Evolutionary conservation across 345 rosid species (phyloP).

Genomic region (Euphorbia peplus): DNA sequence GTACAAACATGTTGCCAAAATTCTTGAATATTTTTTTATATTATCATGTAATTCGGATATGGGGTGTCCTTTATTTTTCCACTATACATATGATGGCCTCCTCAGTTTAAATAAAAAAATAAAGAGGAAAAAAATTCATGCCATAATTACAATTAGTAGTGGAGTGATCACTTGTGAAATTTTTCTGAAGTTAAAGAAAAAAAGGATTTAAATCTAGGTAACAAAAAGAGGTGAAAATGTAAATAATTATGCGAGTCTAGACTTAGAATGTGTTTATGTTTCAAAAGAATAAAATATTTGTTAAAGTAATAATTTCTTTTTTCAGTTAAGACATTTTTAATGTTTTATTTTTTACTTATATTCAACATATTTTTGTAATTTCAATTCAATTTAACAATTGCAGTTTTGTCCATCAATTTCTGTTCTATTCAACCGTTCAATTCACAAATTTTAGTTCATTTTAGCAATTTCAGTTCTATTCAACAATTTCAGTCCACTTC

Average conservation of each 20-base stretch:
- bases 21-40: neutral
- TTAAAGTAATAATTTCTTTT: too few relatives aligned
- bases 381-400: too few relatives aligned
- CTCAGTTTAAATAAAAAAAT: neutral
- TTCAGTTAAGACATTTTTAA: too few relatives aligned
- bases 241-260: neutral
- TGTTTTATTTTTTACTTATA: too few relatives aligned
- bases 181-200: neutral
- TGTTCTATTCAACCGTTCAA: too few relatives aligned
- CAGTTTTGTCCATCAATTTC: too few relatives aligned
- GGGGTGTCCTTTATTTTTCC: neutral
- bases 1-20: neutral
- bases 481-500: too few relatives aligned
- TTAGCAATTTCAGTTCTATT: too few relatives aligned
- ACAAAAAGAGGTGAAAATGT: neutral
- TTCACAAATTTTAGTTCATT: too few relatives aligned
- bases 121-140: neutral
- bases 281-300: too few relatives aligned
- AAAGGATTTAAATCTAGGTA: neutral
- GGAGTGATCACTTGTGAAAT: neutral
- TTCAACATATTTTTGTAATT: too few relatives aligned
- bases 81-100: neutral
- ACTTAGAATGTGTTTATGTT: too few relatives aligned
- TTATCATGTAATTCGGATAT: neutral
- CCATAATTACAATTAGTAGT: conserved; percentile 6